These are phyloP conservation scores for Clavispora santaluciae DNA, from an alignment of 805 yeast species.

Conservation along the genomic window DNA sequence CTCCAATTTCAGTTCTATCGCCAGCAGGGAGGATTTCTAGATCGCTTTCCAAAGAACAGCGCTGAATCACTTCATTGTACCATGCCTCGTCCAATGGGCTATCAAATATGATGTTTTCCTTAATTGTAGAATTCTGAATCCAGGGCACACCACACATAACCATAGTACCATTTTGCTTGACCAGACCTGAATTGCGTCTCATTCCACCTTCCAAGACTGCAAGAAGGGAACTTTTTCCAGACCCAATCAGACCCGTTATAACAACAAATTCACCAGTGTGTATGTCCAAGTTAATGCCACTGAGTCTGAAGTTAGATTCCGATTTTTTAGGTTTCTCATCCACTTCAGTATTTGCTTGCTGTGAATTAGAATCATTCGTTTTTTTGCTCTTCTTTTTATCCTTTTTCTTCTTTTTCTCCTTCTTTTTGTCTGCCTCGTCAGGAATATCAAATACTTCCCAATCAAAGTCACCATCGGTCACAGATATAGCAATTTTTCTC, in stretches of 20 bases:
- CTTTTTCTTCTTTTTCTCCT: neutral
- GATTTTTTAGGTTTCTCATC: neutral
- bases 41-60: conserved; percentile 6
- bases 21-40: conserved; percentile 8
- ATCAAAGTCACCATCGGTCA: neutral
- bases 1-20: conserved; percentile 9
- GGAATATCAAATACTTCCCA: conserved; percentile 3
- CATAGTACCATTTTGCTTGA: conserved; percentile 1
- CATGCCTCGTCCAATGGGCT: conserved; percentile 1
- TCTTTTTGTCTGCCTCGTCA: conserved; percentile 1
- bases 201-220: conserved; percentile 5
- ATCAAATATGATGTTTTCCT: conserved; percentile 5
- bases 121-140: conserved; percentile 8
- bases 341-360: neutral
- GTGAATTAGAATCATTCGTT: neutral
- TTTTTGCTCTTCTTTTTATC: neutral
- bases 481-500: neutral
- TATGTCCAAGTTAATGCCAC: conserved; percentile 2
- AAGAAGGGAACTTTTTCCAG: conserved; percentile 7
- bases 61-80: conserved; percentile 4
- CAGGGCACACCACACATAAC: conserved; percentile 9
- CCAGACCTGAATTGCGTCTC: conserved; percentile 2
- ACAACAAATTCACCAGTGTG: conserved; percentile 6
- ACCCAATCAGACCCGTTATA: conserved; percentile 7
- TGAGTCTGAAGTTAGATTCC: neutral